phyloP scores from a whole-genome alignment of 768 basidiomycete genomes.

The Pulveroboletus sp. region DNA sequence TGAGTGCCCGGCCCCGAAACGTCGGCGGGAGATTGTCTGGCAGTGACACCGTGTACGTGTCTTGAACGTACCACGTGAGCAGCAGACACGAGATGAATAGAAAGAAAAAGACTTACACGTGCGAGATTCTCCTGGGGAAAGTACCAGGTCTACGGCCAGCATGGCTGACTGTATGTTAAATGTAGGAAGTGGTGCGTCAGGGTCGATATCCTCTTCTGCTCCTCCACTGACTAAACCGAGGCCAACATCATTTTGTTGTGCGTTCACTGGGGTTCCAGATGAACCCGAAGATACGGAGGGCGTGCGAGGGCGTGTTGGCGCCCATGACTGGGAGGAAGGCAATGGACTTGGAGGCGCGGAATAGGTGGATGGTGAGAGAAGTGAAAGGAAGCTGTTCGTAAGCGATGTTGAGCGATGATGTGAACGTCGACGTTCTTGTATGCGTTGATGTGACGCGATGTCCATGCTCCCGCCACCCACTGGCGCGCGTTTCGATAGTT shows the following conservation, averaged over 20 bases:
- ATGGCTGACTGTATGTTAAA: conserved; percentile 83
- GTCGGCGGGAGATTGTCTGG: conserved; percentile 86
- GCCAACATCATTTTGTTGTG: conserved; percentile 23
- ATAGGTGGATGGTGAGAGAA: conserved; percentile 40
- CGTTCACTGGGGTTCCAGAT: background rate
- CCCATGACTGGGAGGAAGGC: conserved; percentile 24
- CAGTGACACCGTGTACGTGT: conserved; percentile 71
- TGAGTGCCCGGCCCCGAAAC: conserved; percentile 76
- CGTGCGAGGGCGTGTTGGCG: conserved; percentile 14
- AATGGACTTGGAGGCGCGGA: conserved; percentile 21
- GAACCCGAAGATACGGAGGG: conserved; percentile 25
- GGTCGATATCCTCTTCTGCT: conserved; percentile 48
- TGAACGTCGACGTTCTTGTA: conserved; percentile 26
- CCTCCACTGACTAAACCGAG: conserved; percentile 28
- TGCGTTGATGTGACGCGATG: conserved; percentile 43
- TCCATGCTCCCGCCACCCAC: conserved; percentile 76
- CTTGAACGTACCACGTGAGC: conserved; percentile 37
- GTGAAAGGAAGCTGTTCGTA: conserved; percentile 46
- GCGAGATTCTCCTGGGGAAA: conserved; percentile 80
- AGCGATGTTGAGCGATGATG: conserved; percentile 51
- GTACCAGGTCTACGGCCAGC: conserved; percentile 79
- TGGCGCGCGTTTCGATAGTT: conserved; percentile 40
- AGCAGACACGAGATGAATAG: background rate
- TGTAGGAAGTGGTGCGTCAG: conserved; percentile 70
- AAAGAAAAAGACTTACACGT: conserved; percentile 48